Base-by-base conservation (phyloP, 495 filamentous ascomycete genomes). In the Trichoderma erinaceum region DNA sequence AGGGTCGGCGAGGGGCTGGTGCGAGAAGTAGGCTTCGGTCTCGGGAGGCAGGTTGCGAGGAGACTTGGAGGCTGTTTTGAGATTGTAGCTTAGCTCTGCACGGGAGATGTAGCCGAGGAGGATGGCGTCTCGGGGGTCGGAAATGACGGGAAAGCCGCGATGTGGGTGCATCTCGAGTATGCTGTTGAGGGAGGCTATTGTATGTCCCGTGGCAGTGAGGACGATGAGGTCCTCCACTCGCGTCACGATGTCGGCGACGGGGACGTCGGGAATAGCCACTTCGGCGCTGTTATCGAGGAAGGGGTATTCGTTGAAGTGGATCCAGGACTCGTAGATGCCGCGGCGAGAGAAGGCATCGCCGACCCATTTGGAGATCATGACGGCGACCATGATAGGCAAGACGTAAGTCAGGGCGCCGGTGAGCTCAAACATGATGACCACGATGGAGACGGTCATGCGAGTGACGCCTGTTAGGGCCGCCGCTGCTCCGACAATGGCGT, bases 381-480 rank as follows among this genome's bases (percentile, higher is more conserved):
- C 95, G n/a, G 96, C 93, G 69, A 99, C 90, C 95, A 99, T 99
- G 75, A 99, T 98, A 23, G 95, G 95, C 13, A 99, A 88, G 41
- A 99, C 95, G 75, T 99, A 98, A 0, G 93, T 96, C 16, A 99
- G 81, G 0, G 95, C 96, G 32, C 95, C 95, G 0, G 95, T 99
- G 35, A 99, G 87, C 78, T 99, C 95, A 71, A 98, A 99, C 92
- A 97, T 98, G 78, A 99, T 98, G 70, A 98, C 95, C 3, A 98
- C 95, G 72, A 99, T 97, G 13, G 94, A 97, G 10, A 88, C 85
- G 13, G 95, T 99, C 91, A 99, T 97, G 71, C 95, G 87, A 32
- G 94, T 98, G n/a, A 95, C 92, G 63, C 95, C 95, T n/a, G 89
- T 93, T 4, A 99, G 86, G 3, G 93, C 90, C 25, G 96, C 93